Evolutionary conservation across 441 rosid genomes (phyloP).

Genomic region (Capsella rubella): DNA sequence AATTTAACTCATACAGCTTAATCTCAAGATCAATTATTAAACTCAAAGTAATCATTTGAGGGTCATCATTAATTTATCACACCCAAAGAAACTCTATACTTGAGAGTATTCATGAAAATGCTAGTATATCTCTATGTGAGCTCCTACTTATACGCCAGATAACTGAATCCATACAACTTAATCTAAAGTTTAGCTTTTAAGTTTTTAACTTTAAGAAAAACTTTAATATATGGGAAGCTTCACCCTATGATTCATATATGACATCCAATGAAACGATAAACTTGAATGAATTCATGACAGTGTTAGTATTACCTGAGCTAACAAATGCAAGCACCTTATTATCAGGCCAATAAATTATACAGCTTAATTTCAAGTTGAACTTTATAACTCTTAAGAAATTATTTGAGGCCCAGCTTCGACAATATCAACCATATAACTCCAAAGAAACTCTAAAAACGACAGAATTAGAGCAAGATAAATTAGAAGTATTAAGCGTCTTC

Average conservation of each 20-base stretch:
- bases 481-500: slow-evolving; percentile 1
- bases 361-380: neutral
- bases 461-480: neutral
- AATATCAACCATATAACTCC: neutral
- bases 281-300: neutral
- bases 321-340: neutral
- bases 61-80: neutral
- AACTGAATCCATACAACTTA: slow-evolving; percentile 1
- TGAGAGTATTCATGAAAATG: neutral
- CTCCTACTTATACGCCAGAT: neutral
- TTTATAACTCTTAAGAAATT: neutral
- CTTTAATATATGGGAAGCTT: neutral
- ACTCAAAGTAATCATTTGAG: too few relatives aligned
- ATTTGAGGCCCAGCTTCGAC: neutral
- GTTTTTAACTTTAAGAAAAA: neutral
- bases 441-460: neutral
- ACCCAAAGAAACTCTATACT: neutral
- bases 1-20: slow-evolving; percentile 5
- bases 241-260: neutral
- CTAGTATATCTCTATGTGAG: neutral
- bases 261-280: slow-evolving; percentile 9
- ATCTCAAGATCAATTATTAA: neutral
- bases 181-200: neutral
- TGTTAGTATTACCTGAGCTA: neutral
- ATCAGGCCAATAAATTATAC: slow-evolving; percentile 11